These are phyloP conservation scores for Quillaja saponaria DNA, from an alignment of 306 rosid species.

Conservation along the genomic window DNA sequence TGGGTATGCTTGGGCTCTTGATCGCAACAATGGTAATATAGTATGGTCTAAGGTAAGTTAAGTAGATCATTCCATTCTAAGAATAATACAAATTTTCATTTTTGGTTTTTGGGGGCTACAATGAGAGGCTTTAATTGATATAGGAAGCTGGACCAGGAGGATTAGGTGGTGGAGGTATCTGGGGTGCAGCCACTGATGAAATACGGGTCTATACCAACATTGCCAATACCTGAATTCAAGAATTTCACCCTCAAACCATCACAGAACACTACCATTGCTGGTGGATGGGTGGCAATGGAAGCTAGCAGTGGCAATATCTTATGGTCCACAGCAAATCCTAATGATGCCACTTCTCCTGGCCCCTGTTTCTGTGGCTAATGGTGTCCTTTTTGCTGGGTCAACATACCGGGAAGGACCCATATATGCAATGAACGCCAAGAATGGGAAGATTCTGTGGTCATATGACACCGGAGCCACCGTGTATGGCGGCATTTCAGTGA, in stretches of 20 bases:
- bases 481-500: conserved; percentile 59
- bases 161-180: no score
- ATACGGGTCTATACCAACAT: conserved; percentile 57
- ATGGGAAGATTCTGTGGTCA: conserved; percentile 51
- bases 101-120: background rate
- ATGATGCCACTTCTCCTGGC: conserved; percentile 28
- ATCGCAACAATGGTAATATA: conserved; percentile 49
- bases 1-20: conserved; percentile 67
- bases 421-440: conserved; percentile 43
- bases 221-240: conserved; percentile 36
- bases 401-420: conserved; percentile 38
- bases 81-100: no score
- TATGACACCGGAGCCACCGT: conserved; percentile 40
- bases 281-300: conserved; percentile 71
- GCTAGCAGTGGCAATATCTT: conserved; percentile 44
- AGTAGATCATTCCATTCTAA: background rate
- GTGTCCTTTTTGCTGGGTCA: conserved; percentile 54
- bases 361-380: conserved; percentile 58
- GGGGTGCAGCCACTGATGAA: conserved; percentile 71
- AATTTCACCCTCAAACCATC: conserved; percentile 56
- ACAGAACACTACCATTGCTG: conserved; percentile 32
- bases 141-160: conserved; percentile 71
- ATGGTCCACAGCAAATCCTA: conserved; percentile 50
- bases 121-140: background rate
- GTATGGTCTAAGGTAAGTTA: conserved; percentile 45